phyloP scores from a whole-genome alignment of 2,329 filamentous ascomycete species.

The Curvularia verruculosa region DNA sequence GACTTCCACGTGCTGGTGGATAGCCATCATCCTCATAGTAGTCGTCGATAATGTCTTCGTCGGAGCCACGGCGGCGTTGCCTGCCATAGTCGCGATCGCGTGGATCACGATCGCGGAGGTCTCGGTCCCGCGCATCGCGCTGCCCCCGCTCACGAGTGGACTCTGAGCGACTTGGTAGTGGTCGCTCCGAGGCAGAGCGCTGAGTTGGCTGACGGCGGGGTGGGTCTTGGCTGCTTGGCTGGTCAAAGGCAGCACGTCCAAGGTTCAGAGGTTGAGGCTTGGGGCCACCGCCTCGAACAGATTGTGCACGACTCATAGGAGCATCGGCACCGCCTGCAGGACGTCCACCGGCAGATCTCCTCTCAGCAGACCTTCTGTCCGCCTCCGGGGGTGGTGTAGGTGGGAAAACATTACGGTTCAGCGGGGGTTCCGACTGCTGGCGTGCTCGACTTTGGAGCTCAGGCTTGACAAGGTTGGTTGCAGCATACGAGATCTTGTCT shows the following conservation, averaged over 20 bases:
- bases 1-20: constrained; percentile 38
- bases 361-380: constrained; percentile 57
- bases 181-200: constrained; percentile 54
- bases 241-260: constrained; percentile 56
- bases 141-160: constrained; percentile 39
- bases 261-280: constrained; percentile 57
- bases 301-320: constrained; percentile 56
- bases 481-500: constrained; percentile 88
- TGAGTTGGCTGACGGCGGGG: constrained; percentile 47
- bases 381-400: constrained; percentile 97
- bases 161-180: constrained; percentile 46
- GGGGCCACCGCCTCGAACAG: constrained; percentile 56
- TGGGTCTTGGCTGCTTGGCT: constrained; percentile 36
- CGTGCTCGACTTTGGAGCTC: constrained; percentile 75
- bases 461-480: constrained; percentile 89
- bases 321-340: constrained; percentile 26
- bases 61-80: constrained; percentile 45
- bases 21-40: constrained; percentile 73
- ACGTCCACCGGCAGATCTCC: constrained; percentile 20
- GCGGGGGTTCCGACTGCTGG: constrained; percentile 84
- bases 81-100: constrained; percentile 22
- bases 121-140: constrained; percentile 12
- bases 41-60: constrained; percentile 60
- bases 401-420: constrained; percentile 82
- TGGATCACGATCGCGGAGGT: constrained; percentile 18